Percentiles rank a stretch among this genome's conserved stretches.
Conservation (phyloP, 306 rosid species). For the Oemleria cerasiformis region DNA sequence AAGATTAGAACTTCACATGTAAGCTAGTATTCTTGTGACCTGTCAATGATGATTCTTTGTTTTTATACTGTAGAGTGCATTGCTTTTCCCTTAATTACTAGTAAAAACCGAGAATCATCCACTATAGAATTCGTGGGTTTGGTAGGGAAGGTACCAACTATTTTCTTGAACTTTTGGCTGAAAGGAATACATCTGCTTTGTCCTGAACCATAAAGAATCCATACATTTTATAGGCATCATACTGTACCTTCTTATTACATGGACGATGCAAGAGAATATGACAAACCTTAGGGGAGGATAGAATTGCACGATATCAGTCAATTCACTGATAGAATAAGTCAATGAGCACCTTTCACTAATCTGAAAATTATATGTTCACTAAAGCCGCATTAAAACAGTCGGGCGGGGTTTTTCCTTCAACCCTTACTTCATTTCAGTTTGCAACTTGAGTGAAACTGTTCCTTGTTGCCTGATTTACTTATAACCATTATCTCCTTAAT, state of each 20-base stretch:
- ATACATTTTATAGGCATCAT: neutral
- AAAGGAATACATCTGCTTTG: neutral
- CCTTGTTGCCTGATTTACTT: neutral
- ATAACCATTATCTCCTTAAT: neutral
- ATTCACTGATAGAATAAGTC: neutral
- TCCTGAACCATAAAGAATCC: neutral
- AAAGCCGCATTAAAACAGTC: neutral
- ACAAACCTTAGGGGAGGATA: neutral
- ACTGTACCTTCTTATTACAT: neutral
- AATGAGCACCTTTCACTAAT: neutral
- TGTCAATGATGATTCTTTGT: neutral
- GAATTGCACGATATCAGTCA: neutral
- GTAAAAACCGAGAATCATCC: neutral
- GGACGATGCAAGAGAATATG: neutral
- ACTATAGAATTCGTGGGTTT: neutral
- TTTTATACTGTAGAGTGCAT: neutral
- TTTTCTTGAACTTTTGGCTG: neutral
- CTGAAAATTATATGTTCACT: neutral
- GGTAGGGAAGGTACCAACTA: neutral
- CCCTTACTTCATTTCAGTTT: neutral
- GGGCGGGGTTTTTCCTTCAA: neutral
- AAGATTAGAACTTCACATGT: constrained; percentile 94
- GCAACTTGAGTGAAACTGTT: neutral
- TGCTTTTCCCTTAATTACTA: neutral
- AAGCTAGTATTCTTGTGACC: constrained; percentile 42